phyloP scores from a whole-genome alignment of 371 early-diverging fungal species.

The Thermomucor indicae-seudaticae region DNA sequence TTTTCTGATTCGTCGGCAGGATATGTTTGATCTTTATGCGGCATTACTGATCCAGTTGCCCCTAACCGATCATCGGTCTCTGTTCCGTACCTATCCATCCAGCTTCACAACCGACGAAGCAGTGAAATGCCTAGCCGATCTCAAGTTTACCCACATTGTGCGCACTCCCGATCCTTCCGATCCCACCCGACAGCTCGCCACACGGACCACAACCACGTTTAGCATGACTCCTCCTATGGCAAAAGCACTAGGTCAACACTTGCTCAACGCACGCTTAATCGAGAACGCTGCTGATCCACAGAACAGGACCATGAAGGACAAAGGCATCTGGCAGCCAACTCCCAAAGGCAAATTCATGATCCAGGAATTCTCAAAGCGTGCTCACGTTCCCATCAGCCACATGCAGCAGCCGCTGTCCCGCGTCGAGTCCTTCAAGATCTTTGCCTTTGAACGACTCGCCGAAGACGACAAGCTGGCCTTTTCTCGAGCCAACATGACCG shows the following conservation, averaged over 20 bases:
- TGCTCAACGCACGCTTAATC: slow-evolving; percentile 52
- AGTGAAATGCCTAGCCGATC: slow-evolving; percentile 36
- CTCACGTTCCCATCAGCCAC: slow-evolving; percentile 29
- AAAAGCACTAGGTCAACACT: slow-evolving; percentile 48
- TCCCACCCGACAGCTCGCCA: slow-evolving; percentile 39
- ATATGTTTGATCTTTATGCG: slow-evolving; percentile 42
- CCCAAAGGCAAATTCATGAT: slow-evolving; percentile 52
- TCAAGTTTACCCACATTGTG: slow-evolving; percentile 51
- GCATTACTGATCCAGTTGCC: slow-evolving; percentile 39
- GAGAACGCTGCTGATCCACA: slow-evolving; percentile 48
- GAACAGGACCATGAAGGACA: slow-evolving; percentile 47
- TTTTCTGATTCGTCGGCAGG: slow-evolving; percentile 15
- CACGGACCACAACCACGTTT: slow-evolving; percentile 47
- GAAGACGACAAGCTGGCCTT: slow-evolving; percentile 35
- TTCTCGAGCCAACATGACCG: slow-evolving; percentile 46
- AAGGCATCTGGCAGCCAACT: slow-evolving; percentile 47
- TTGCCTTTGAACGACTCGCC: slow-evolving; percentile 29
- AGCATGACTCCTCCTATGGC: slow-evolving; percentile 52
- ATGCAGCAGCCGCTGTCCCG: slow-evolving; percentile 17
- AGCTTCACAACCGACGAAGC: slow-evolving; percentile 61
- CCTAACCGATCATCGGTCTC: slow-evolving; percentile 36
- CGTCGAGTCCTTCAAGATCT: slow-evolving; percentile 24
- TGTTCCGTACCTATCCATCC: slow-evolving; percentile 50
- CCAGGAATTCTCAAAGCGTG: slow-evolving; percentile 36
- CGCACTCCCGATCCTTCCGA: slow-evolving; percentile 47